Evolutionary conservation across 2,329 filamentous ascomycete genomes (phyloP).

Genomic region (Orbilia ellipsospora): DNA sequence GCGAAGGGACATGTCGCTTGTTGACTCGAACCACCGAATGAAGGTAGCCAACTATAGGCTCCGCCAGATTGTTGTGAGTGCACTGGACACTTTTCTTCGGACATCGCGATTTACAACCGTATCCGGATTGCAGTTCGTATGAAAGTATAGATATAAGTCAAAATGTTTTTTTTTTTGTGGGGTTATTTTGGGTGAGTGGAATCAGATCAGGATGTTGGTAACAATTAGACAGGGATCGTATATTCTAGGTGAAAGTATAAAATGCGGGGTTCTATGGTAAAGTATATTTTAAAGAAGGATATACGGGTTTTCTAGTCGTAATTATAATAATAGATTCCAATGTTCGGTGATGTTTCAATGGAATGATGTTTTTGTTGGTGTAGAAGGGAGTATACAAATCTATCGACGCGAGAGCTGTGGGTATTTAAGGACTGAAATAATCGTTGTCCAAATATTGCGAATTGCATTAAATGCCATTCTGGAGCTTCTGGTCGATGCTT

Average conservation of each 20-base stretch:
- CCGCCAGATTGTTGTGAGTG: slow-evolving; percentile 25
- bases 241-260: too few species aligned
- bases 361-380: too few species aligned
- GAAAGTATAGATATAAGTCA: slow-evolving; percentile 1
- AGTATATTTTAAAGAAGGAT: too few species aligned
- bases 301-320: too few species aligned
- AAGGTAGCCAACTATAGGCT: slow-evolving; percentile 41
- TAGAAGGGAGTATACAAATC: background rate
- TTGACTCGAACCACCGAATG: slow-evolving; percentile 28
- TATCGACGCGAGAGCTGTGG: slow-evolving; percentile 4
- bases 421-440: slow-evolving; percentile 14
- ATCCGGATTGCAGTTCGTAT: too few species aligned
- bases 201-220: too few species aligned
- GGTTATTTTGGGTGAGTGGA: background rate
- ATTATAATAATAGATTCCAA: too few species aligned
- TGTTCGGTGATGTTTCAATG: too few species aligned
- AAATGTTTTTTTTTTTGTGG: background rate
- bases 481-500: slow-evolving; percentile 26
- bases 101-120: slow-evolving; percentile 12
- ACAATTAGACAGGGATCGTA: too few species aligned
- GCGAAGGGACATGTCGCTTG: slow-evolving; percentile 45
- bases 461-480: too few species aligned
- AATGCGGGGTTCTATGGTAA: too few species aligned
- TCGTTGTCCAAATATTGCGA: too few species aligned
- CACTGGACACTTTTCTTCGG: slow-evolving; percentile 39